Evolutionary conservation across 192 early-diverging fungal genomes (phyloP).

Genomic region (Mortierella claussenii): DNA sequence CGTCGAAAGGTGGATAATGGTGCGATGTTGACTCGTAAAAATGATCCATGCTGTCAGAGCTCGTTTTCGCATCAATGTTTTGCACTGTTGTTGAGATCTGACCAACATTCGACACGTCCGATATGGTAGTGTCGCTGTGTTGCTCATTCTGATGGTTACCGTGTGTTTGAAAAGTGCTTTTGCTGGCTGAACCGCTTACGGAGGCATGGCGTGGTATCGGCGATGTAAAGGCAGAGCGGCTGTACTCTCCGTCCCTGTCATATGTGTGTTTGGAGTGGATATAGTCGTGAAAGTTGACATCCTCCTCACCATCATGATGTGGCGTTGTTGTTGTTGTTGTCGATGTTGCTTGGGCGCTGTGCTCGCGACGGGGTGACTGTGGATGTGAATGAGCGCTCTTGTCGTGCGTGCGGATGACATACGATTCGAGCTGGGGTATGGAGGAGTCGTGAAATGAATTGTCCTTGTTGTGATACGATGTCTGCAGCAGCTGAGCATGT

Average conservation of each 20-base stretch:
- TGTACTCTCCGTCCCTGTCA: conserved; percentile 22
- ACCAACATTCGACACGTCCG: neutral
- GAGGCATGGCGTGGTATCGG: neutral
- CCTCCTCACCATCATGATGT: neutral
- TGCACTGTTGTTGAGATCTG: neutral
- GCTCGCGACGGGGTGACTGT: neutral
- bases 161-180: neutral
- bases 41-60: neutral
- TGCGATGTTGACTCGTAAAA: conserved; percentile 15
- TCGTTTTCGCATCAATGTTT: neutral
- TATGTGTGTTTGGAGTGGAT: conserved; percentile 48
- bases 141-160: neutral
- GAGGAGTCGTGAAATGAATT: conserved; percentile 1
- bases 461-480: conserved; percentile 1
- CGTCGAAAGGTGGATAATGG: conserved; percentile 23
- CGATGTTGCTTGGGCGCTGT: neutral
- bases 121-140: neutral
- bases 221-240: conserved; percentile 8
- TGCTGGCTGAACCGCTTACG: neutral
- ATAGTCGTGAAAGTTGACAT: conserved; percentile 43
- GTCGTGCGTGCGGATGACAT: neutral
- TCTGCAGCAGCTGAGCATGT: neutral
- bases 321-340: neutral
- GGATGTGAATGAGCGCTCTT: neutral
- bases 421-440: neutral